Base-by-base conservation (phyloP, 257 asterid genomes). In the Cynanchum wilfordii region DNA sequence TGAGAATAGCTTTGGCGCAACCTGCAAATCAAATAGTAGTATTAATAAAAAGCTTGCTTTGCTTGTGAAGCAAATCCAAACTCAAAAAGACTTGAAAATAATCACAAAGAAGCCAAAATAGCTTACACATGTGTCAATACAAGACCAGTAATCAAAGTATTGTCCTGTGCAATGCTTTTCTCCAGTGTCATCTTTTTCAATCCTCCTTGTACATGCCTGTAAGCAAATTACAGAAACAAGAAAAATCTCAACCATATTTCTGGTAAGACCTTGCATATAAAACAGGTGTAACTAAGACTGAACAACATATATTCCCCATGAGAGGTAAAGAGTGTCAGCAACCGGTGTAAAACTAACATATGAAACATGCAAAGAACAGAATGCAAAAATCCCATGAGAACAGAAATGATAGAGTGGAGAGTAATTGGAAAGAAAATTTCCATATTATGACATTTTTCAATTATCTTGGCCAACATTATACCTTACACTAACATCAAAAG, bases 151-250 rank as follows among this genome's bases (percentile, higher is more conserved):
- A 62, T 82, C 85, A 73, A 82, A 82, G 71, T 78, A 82, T 64
- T 82, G 85, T 60, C 85, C 85, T 3, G 85, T 82, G 73, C 83
- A 82, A 57, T 82, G 85, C 72, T 82, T 78, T 51, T 69, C n/a
- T 59, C 83, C 83, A 10, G 72, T 42, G 30, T 82, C 80, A 72
- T 82, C 85, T 0, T 79, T 78, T 68, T 69, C 72, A 77, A 89
- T 82, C 78, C 96, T 85, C 82, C 86, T 85, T 58, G 81, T 60
- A 78, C 96, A 88, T 38, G 87, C 86, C 96, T 88, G 80, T 64
- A 67, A 69, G 57, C 47, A 42, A 7, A n/a, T 60, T 33, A 62
- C 52, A 29, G 15, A 44, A 66, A 30, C 54, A 66, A 20, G 38
- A 17, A 66, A 25, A 40, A 33, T 3, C 0, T 33, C 38, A 33